Conservation (phyloP, 768 basidiomycete species). For the Imleria badia region DNA sequence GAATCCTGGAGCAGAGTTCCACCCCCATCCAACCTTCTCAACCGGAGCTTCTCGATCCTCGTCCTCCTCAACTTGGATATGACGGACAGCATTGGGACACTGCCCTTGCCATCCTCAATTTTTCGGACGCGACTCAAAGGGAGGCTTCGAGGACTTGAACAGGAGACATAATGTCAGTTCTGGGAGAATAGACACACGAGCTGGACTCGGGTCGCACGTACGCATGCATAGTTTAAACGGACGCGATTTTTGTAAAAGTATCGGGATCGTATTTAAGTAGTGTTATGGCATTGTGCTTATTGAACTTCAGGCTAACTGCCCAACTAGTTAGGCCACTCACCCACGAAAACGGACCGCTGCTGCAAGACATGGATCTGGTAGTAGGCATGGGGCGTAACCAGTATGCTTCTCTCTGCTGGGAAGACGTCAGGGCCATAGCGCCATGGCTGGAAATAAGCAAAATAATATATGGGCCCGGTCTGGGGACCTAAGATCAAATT, state of each 20-base stretch:
- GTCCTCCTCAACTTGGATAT: background rate
- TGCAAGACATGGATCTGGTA: no score
- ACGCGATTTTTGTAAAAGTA: background rate
- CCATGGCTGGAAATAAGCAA: no score
- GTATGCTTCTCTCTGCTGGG: no score
- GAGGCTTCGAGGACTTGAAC: background rate
- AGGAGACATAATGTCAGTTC: background rate
- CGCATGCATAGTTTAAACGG: background rate
- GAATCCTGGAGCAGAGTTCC: constrained; percentile 47
- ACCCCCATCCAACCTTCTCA: constrained; percentile 18
- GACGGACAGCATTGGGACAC: constrained; percentile 33
- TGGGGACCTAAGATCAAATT: no score
- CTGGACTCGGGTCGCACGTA: constrained; percentile 9
- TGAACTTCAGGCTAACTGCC: no score
- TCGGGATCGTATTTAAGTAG: background rate
- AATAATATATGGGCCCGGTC: no score
- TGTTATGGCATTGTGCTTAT: no score
- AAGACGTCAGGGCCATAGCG: no score
- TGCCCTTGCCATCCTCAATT: constrained; percentile 22
- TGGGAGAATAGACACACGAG: constrained; percentile 1
- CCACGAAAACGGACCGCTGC: no score
- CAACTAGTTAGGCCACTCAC: no score
- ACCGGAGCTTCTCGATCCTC: constrained; percentile 8
- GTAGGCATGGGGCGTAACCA: no score
- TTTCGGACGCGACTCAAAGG: constrained; percentile 12